Evolutionary conservation across 371 early-diverging fungal species (phyloP).

Genomic region (Paraphysoderma sedebokerense): DNA sequence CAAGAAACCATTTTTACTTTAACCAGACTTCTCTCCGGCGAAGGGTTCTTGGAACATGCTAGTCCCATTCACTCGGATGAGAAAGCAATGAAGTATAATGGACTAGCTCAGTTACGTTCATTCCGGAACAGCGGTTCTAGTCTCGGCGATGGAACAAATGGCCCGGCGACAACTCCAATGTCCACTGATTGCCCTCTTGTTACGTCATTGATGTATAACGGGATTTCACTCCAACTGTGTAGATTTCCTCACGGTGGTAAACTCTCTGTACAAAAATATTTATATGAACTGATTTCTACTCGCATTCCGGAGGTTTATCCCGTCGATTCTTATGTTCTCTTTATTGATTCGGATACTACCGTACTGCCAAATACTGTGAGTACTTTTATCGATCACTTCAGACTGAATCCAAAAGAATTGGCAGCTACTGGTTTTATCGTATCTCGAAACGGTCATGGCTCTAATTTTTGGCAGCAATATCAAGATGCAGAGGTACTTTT

Average conservation of each 20-base stretch:
- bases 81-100: background rate
- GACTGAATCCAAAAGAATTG: conserved; percentile 5
- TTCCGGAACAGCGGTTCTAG: too few relatives aligned
- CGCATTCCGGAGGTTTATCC: conserved; percentile 3
- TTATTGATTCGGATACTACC: conserved; percentile 23
- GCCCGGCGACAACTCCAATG: too few relatives aligned
- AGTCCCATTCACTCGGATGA: background rate
- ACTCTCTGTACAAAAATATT: conserved; percentile 13
- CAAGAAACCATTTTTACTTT: background rate
- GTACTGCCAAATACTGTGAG: conserved; percentile 10
- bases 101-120: background rate
- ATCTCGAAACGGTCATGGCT: background rate
- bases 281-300: background rate
- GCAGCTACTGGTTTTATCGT: conserved; percentile 13
- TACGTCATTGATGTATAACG: conserved; percentile 7
- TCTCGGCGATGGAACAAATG: too few relatives aligned
- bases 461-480: conserved; percentile 9
- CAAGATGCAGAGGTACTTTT: conserved; percentile 24
- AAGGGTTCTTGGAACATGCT: background rate
- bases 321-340: conserved; percentile 15
- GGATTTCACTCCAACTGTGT: conserved; percentile 11
- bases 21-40: background rate
- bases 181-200: too few relatives aligned
- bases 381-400: conserved; percentile 13
- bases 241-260: conserved; percentile 22